These are phyloP conservation scores for Ormosia emarginata DNA, from an alignment of 306 rosid genomes.

Conservation along the genomic window DNA sequence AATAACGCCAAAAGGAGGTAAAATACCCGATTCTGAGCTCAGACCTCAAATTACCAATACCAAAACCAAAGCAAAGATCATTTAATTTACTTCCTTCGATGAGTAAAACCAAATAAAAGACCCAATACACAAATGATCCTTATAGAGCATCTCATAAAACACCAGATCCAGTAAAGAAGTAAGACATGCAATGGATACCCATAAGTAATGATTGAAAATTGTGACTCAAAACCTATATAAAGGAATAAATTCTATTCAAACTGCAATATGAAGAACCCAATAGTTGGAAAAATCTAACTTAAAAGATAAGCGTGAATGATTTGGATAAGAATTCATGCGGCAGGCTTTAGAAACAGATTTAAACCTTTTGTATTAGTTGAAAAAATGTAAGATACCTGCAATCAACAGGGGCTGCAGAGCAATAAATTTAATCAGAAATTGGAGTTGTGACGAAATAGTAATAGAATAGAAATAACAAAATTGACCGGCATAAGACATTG, in stretches of 20 bases:
- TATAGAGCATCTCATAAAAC: slow-evolving; percentile 18
- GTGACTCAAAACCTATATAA: neutral
- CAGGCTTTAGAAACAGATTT: neutral
- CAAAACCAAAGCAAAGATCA: neutral
- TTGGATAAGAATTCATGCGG: neutral
- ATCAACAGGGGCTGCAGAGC: neutral
- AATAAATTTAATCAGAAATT: neutral
- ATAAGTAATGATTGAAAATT: neutral
- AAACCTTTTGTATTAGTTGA: neutral
- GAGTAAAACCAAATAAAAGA: slow-evolving; percentile 3
- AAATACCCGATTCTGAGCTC: slow-evolving; percentile 7
- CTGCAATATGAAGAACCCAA: neutral
- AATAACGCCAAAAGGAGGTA: neutral
- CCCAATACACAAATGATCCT: slow-evolving; percentile 17
- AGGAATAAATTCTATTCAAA: neutral
- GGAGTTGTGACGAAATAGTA: neutral
- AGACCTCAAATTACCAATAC: neutral
- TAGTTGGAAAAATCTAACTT: neutral
- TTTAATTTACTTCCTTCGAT: neutral
- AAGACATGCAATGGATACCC: slow-evolving; percentile 53
- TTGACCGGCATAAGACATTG: slow-evolving; percentile 33
- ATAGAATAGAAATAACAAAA: slow-evolving; percentile 5
- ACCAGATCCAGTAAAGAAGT: slow-evolving; percentile 60
- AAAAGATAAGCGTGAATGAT: neutral
- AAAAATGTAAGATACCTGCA: neutral